Conservation (phyloP, 1,139 yeast genomes). For the Debaryomyces coudertii region DNA sequence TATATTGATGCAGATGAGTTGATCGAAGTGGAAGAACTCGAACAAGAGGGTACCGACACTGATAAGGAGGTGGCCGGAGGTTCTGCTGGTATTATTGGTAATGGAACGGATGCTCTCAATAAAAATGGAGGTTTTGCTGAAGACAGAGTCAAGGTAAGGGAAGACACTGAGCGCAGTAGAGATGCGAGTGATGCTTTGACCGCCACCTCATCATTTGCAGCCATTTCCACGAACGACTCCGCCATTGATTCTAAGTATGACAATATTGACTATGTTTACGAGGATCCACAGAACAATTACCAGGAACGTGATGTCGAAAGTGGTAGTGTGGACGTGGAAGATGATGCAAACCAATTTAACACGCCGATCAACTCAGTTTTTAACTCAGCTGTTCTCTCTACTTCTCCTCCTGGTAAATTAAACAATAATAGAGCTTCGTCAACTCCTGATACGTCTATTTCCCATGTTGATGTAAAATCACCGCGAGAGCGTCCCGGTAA, state of each 20-base stretch:
- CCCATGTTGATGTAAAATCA: constrained; percentile 1
- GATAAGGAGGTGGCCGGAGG: constrained; percentile 1
- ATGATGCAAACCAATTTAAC: constrained; percentile 20
- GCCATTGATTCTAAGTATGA: neutral
- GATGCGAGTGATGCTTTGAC: constrained; percentile 33
- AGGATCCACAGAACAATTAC: neutral
- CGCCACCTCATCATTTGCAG: constrained; percentile 45
- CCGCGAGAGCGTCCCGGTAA: constrained; percentile 2
- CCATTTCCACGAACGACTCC: constrained; percentile 29
- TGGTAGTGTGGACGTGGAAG: constrained; percentile 17
- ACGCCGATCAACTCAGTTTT: constrained; percentile 30
- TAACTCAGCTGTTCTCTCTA: constrained; percentile 20
- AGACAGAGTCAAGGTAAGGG: neutral
- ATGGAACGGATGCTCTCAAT: constrained; percentile 4
- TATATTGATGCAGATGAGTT: constrained; percentile 34
- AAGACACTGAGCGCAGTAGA: constrained; percentile 8
- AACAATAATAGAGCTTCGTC: constrained; percentile 1
- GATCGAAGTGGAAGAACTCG: constrained; percentile 14
- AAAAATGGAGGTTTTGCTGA: constrained; percentile 5
- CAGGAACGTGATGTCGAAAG: neutral
- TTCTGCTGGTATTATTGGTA: neutral
- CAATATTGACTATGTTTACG: neutral
- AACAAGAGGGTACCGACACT: constrained; percentile 10
- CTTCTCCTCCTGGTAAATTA: constrained; percentile 12
- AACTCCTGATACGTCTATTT: constrained; percentile 11